Conservation (phyloP, 208 protist genomes). For the Acanthamoeba royreba region DNA sequence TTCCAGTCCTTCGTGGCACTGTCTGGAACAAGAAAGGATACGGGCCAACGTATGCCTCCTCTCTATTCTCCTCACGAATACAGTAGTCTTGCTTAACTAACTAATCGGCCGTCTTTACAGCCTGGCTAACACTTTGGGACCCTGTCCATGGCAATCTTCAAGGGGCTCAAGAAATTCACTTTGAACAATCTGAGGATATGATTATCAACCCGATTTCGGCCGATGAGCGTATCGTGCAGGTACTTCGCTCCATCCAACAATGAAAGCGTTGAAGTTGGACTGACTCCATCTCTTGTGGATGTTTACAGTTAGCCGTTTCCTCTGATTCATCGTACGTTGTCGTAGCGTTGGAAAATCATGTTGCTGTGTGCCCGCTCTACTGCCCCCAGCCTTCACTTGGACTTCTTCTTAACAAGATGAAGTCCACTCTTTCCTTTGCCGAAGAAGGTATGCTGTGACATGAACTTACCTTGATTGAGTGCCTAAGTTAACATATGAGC, state of each 20-base stretch:
- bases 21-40: background rate
- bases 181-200: background rate
- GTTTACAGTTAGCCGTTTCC: background rate
- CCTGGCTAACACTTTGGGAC: constrained; percentile 2
- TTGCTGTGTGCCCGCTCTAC: constrained; percentile 6
- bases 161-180: background rate
- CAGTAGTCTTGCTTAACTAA: too few species aligned
- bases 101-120: too few species aligned
- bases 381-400: background rate
- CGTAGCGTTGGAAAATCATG: background rate
- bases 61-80: background rate
- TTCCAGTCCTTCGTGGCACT: background rate
- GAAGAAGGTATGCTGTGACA: background rate
- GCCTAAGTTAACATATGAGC: background rate
- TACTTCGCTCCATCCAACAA: background rate
- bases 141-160: background rate
- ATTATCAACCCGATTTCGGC: background rate
- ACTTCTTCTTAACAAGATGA: constrained; percentile 1
- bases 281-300: background rate
- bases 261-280: background rate
- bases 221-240: background rate
- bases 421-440: background rate
- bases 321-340: background rate
- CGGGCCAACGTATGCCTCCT: background rate
- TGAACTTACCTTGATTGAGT: background rate